These are phyloP conservation scores for Cucumis melo DNA, from an alignment of 306 rosid species.

Conservation along the genomic window DNA sequence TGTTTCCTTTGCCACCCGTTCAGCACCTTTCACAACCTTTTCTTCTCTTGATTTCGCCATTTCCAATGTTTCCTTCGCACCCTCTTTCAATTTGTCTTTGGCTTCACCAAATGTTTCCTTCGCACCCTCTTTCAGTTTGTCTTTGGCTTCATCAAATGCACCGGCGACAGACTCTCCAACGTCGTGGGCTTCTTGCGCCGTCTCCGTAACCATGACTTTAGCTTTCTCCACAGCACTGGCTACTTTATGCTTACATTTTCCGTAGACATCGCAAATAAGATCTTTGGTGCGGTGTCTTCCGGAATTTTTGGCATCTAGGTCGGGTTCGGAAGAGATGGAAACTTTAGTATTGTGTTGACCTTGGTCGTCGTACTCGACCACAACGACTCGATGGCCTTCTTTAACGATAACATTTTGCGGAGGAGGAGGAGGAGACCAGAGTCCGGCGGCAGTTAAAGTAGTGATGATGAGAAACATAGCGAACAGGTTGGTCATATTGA, in stretches of 20 bases:
- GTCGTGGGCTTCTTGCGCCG: neutral
- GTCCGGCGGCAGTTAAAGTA: conserved; percentile 37
- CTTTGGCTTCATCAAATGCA: neutral
- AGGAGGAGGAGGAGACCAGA: conserved; percentile 36
- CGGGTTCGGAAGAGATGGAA: conserved; percentile 39
- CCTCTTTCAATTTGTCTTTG: conserved; percentile 10
- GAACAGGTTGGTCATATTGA: conserved; percentile 44
- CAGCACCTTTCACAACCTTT: neutral
- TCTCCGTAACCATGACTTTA: conserved; percentile 17
- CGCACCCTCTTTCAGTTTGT: conserved; percentile 14
- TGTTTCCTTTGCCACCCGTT: neutral
- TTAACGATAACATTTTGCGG: conserved; percentile 29
- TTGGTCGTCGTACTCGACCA: conserved; percentile 46
- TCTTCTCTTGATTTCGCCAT: conserved; percentile 7
- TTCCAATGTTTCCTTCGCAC: conserved; percentile 7
- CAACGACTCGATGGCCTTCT: conserved; percentile 53
- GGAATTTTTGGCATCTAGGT: neutral
- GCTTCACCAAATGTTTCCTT: neutral
- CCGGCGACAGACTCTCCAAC: neutral
- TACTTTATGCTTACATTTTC: conserved; percentile 50
- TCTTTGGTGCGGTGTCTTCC: conserved; percentile 21
- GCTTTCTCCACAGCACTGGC: conserved; percentile 31
- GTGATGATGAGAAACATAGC: conserved; percentile 32
- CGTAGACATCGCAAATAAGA: conserved; percentile 51
- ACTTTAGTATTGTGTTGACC: conserved; percentile 49